Base-by-base conservation (phyloP, 148 eudicot genomes). In the Fallopia convolvulus region DNA sequence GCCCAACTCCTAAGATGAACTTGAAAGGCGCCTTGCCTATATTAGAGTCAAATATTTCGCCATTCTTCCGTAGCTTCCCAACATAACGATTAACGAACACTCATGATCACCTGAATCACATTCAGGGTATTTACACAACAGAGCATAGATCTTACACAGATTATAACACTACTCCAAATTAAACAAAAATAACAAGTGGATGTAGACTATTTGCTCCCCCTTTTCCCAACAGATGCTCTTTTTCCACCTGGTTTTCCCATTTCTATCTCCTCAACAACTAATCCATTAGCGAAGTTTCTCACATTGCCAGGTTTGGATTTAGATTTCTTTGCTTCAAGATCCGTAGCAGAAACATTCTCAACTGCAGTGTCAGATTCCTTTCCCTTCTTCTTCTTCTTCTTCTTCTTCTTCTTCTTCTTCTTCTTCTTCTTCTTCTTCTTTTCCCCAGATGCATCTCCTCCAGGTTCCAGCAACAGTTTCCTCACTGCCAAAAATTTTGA, bases 1-100 rank as follows among this genome's bases (percentile, higher is more conserved):
- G 80, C 36, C 97, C 99, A 15, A 95, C 73, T 90, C 99, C 99
- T 77, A 95, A 82, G 77, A 92, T 96, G 71, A 95, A 95, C 81
- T 91, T 85, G 65, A 92, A 91, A 74, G 99, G 97, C 56, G 90
- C 85, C 78, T 79, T 79, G 71, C 93, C 88, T 72, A 86, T 75
- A 77, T 92, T 94, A 17, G 97, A 87, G 79, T 94, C 99, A 76
- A 94, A 94, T 10, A 86, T 87, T 83, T 90, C 78, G 13, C 86
- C 93, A 71, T 80, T 90, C 81, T 91, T 92, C 87, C 85, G 78
- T 82, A 94, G 80, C 94, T 94, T 94, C 70, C 99, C 99, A 36
- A 84, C 87, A 66, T 94, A 94, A 56, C 65, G 86, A 73, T n/a
- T n/a, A n/a, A n/a, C n/a, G n/a, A n/a, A 92, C 92, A 81, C 90